Percentiles rank a stretch among this genome's conserved stretches.
Conservation (phyloP, 2,329 filamentous ascomycete genomes). For the Clarireedia homoeocarpa region DNA sequence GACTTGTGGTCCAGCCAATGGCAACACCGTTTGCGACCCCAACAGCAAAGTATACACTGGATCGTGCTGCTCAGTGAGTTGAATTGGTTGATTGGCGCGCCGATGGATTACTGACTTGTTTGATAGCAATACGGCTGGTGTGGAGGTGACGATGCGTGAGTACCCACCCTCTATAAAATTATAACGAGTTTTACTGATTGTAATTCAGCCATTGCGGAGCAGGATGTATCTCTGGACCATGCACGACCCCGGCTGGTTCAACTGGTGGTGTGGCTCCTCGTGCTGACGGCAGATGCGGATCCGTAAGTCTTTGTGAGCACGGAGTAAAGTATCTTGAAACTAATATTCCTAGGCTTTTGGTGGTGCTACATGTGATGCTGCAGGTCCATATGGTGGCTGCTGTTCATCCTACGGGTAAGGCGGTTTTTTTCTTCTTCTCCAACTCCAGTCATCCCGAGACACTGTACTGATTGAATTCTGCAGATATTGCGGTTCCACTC, state of each 20-base stretch:
- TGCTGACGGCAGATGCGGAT: conserved; percentile 25
- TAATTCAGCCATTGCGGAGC: conserved; percentile 26
- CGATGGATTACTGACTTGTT: neutral
- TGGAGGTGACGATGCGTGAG: conserved; percentile 32
- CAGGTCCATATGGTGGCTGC: conserved; percentile 25
- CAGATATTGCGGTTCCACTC: conserved; percentile 27
- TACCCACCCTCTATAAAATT: neutral
- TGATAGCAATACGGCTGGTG: conserved; percentile 32
- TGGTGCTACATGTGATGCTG: conserved; percentile 24
- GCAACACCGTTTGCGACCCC: conserved; percentile 31
- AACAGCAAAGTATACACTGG: conserved; percentile 38
- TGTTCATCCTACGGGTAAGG: conserved; percentile 27
- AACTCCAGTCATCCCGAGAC: neutral
- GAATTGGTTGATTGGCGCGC: neutral
- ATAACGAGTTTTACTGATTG: neutral
- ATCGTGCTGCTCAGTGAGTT: conserved; percentile 35
- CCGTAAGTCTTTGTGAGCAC: conserved; percentile 4
- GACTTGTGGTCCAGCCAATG: conserved; percentile 28
- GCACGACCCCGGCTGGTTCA: conserved; percentile 15
- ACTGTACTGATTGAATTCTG: neutral
- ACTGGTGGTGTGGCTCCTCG: conserved; percentile 10
- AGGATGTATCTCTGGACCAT: conserved; percentile 36
- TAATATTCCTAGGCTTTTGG: conserved; percentile 15
- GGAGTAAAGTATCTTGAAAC: neutral
- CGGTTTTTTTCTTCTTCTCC: neutral